Evolutionary conservation across 2,329 filamentous ascomycete genomes (phyloP).

Genomic region (Aspergillus sp.): DNA sequence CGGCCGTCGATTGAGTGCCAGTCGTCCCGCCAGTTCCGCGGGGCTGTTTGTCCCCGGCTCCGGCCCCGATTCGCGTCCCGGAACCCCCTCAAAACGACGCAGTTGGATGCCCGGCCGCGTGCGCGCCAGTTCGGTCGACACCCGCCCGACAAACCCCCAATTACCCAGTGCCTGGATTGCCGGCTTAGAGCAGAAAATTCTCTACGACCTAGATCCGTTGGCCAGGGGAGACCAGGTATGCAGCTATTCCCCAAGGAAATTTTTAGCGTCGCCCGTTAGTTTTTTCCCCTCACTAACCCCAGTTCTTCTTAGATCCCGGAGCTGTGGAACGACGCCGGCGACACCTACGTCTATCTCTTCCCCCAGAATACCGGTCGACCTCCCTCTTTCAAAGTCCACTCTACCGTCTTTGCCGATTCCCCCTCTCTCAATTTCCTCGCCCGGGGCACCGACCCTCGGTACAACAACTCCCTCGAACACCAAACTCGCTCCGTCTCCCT

Average conservation of each 20-base stretch:
- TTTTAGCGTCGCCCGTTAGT: not conserved
- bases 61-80: conserved; percentile 31
- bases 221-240: conserved; percentile 52
- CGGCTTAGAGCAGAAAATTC: conserved; percentile 54
- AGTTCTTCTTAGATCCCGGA: conserved; percentile 47
- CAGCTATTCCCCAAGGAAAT: not conserved
- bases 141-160: conserved; percentile 25
- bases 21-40: conserved; percentile 31
- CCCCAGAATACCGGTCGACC: conserved; percentile 55
- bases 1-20: conserved; percentile 33
- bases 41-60: conserved; percentile 33
- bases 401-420: conserved; percentile 57
- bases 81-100: conserved; percentile 38
- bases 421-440: conserved; percentile 54
- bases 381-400: conserved; percentile 61
- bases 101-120: conserved; percentile 46
- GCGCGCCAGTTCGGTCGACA: conserved; percentile 32
- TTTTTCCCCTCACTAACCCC: conserved; percentile 5
- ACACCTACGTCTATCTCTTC: conserved; percentile 63
- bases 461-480: conserved; percentile 37
- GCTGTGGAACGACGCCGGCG: conserved; percentile 62
- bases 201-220: conserved; percentile 54
- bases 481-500: conserved; percentile 31
- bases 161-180: conserved; percentile 56
- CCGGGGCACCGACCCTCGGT: conserved; percentile 48